Conservation (phyloP, 805 yeast genomes). For the Yarrowia sp. region DNA sequence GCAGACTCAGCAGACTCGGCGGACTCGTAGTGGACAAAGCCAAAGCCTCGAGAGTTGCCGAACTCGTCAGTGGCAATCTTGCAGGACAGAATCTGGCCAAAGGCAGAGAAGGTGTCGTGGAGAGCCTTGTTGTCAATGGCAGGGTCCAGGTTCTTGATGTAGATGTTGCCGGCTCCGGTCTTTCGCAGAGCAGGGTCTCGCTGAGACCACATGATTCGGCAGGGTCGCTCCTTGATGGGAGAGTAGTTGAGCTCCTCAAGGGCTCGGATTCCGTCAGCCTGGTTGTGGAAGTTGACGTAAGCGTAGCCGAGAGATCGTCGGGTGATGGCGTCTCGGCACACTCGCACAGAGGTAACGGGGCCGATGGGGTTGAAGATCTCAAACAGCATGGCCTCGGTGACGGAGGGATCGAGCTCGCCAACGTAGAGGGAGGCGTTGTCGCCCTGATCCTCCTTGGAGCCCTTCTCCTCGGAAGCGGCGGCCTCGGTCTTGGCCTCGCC, state of each 20-base stretch:
- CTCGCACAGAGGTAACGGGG: conserved; percentile 95
- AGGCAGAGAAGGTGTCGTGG: conserved; percentile 96
- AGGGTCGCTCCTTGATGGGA: conserved; percentile 91
- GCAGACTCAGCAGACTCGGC: conserved; percentile 94
- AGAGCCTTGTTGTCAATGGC: conserved; percentile 98
- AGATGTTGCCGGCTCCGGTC: conserved; percentile 95
- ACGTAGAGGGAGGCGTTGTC: conserved; percentile 88
- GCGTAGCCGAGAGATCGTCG: conserved; percentile 98
- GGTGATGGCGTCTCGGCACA: conserved; percentile 97
- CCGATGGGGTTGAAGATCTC: conserved; percentile 96
- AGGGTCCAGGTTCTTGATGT: conserved; percentile 97
- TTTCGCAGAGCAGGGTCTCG: conserved; percentile 96
- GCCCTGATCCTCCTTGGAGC: conserved; percentile 43
- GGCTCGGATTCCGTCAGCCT: conserved; percentile 91
- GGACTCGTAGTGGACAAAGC: conserved; percentile 95
- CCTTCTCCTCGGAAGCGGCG: conserved; percentile 43
- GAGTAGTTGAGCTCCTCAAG: conserved; percentile 95
- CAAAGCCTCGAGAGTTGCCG: conserved; percentile 94
- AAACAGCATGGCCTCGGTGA: conserved; percentile 91
- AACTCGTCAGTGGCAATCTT: conserved; percentile 94
- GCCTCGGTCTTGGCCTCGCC: conserved; percentile 65
- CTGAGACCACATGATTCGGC: conserved; percentile 99
- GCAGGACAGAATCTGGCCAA: conserved; percentile 94
- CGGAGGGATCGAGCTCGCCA: conserved; percentile 93
- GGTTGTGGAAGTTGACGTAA: conserved; percentile 92